Evolutionary conservation across 345 rosid species (phyloP), one percentile per base, ranked within the genome.

Genomic region (Trapa bicornis): DNA sequence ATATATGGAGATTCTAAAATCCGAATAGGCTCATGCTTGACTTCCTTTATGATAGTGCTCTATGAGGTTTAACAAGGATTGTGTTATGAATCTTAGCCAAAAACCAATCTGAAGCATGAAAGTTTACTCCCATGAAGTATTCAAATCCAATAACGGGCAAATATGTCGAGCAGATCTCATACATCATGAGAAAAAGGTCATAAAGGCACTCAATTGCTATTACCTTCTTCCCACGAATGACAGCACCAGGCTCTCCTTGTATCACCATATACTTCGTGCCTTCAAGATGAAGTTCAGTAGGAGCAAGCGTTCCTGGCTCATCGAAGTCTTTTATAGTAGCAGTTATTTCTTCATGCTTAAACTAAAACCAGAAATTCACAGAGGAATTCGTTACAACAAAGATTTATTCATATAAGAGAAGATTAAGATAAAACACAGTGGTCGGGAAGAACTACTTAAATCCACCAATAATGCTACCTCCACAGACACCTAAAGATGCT

Each of bases 161-260:
- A n/a, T n/a, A 52, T 5, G 29, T 3, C 17, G 29, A 17, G 61
- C 6, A 48, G n/a, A 48, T 2, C 17, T 4, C 54, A 48, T 50
- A 50, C 15, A 0, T 50, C 56, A 50, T 13, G 56, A 50, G 56
- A 14, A 11, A 22, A 50, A 14, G n/a, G 12, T 50, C 56, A 50
- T 15, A 6, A 7, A 29, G 62, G 16, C 42, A 33, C 33, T 29
- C 10, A 8, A 33, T 29, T 32, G 4, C 33, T 33, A 58, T 56
- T 58, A 86, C 92, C 95, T 91, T 88, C 82, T 90, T 90, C 43
- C 92, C 97, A 47, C 97, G 92, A 75, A 90, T 90, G 61, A 90
- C 97, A 65, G 89, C 87, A 1, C 81, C 81, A 0, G 95, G 73
- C 72, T 89, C 96, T 35, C 96, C 96, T 79, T 84, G 91, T 66